A percentile compares a stretch with the other conserved stretches of the same genome.
phyloP scores from a whole-genome alignment of 2,329 filamentous ascomycete genomes.

The Ustulina deusta region DNA sequence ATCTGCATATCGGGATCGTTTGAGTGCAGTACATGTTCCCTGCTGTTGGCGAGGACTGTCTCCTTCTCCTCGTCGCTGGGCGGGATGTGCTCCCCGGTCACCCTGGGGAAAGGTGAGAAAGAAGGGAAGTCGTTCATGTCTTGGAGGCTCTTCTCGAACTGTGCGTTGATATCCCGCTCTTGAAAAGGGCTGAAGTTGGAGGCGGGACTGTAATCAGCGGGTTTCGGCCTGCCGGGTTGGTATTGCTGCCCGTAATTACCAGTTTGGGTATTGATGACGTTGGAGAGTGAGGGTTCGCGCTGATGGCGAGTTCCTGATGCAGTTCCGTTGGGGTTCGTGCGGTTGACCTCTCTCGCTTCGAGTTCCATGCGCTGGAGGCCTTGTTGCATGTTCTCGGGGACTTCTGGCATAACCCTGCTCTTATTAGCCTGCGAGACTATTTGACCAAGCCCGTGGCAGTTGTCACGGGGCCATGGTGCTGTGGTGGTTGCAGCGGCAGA shows the following conservation, averaged over 20 bases:
- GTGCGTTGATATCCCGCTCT: conserved; percentile 53
- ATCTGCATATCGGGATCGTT: conserved; percentile 97
- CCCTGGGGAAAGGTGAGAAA: conserved; percentile 92
- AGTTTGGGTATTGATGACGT: conserved; percentile 50
- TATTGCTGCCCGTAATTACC: conserved; percentile 49
- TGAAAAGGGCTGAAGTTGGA: conserved; percentile 57
- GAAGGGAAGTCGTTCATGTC: conserved; percentile 72
- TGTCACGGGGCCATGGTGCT: conserved; percentile 21
- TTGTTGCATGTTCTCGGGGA: conserved; percentile 96
- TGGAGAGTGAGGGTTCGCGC: conserved; percentile 60
- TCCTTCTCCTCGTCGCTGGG: conserved; percentile 96
- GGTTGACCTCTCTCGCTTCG: conserved; percentile 69
- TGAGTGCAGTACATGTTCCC: conserved; percentile 86
- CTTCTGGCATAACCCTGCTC: conserved; percentile 88
- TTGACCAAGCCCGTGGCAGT: conserved; percentile 14
- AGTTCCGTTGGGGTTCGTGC: conserved; percentile 47
- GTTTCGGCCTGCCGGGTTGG: conserved; percentile 48
- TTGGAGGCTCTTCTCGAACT: conserved; percentile 55
- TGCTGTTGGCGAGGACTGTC: conserved; percentile 85
- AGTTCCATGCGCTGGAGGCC: conserved; percentile 92
- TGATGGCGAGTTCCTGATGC: conserved; percentile 51
- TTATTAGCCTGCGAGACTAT: conserved; percentile 39
- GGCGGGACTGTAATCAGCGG: conserved; percentile 51
- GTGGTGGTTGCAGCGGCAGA: conserved; percentile 15
- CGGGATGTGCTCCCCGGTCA: conserved; percentile 88